A percentile compares a stretch with the other conserved stretches of the same genome.
Evolutionary conservation across 1,139 yeast species (phyloP).

Genomic region (Nematodospora anomalae): DNA sequence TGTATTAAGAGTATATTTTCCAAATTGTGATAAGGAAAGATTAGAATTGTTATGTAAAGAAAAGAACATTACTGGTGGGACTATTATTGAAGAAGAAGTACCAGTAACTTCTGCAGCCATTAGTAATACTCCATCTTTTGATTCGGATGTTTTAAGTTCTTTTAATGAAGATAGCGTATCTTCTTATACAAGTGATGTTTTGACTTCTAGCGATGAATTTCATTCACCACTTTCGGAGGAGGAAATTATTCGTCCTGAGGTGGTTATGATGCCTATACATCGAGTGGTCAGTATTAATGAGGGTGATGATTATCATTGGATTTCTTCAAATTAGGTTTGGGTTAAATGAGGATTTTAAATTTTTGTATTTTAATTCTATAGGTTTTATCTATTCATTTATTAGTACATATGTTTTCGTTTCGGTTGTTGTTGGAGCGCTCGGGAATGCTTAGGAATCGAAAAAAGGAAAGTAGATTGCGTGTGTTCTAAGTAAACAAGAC

Average conservation of each 20-base stretch:
- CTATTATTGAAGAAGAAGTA: slow-evolving; percentile 35
- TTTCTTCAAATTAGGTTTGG: slow-evolving; percentile 9
- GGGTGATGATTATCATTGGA: slow-evolving; percentile 24
- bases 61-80: slow-evolving; percentile 50
- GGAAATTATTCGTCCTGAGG: slow-evolving; percentile 25
- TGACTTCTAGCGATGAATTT: slow-evolving; percentile 16
- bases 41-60: slow-evolving; percentile 53
- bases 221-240: slow-evolving; percentile 23
- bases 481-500: not conserved
- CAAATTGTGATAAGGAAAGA: slow-evolving; percentile 54
- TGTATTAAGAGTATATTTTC: slow-evolving; percentile 53
- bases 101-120: slow-evolving; percentile 4
- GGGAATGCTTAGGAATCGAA: too few relatives aligned
- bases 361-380: too few relatives aligned
- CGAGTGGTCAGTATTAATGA: slow-evolving; percentile 14
- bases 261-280: slow-evolving; percentile 8
- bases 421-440: not conserved
- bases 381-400: too few relatives aligned
- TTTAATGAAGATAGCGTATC: slow-evolving; percentile 7
- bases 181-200: slow-evolving; percentile 15
- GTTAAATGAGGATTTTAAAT: too few relatives aligned
- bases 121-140: slow-evolving; percentile 10
- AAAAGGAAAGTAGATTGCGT: not conserved
- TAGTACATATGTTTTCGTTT: too few relatives aligned
- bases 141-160: slow-evolving; percentile 28